Base-by-base conservation (phyloP, 352 stramenopile species). In the Globisporangium nodosum region DNA sequence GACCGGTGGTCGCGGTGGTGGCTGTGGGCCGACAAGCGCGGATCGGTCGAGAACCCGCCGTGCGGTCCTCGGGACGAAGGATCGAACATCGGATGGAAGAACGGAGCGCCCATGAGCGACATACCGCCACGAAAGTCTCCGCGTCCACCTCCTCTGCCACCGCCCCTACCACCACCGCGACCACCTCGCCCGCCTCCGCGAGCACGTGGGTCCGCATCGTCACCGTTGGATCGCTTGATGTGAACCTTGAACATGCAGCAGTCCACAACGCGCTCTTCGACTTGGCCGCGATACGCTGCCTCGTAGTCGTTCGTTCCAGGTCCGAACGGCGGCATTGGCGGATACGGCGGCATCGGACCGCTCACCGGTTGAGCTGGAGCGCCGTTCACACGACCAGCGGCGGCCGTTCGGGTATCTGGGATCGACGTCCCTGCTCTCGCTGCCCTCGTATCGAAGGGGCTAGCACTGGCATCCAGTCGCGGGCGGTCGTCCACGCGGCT, bases 241-340 rank as follows among this genome's bases (percentile, higher is more conserved):
- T 65, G 53, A 39, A 83, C 54, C 37, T 78, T 78, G 21, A 77
- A 66, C 43, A 74, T 53, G 53, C 73, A 78, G 49, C 74, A 66
- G 16, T 76, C 51, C 15, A 83, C 24, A 35, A 75, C 66, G 9
- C 64, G 66, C 9, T 70, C 61, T 62, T 68, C 48, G 5, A 60
- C 31, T 15, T 65, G 59, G 3, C 55, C 56, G 21, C 67, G 70
- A 37, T 70, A 79, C 3, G 64, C 49, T 1, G 49, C 45, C 13
- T 68, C 62, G 9, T 49, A 8, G 40, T 52, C 31, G 30, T 51
- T 52, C 9, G n/a, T 47, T 20, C 16, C 39, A 3, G 57, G 20
- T 13, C 48, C 33, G 24, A 64, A 55, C 45, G 51, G 42, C 20
- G 60, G 30, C 13, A 54, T 39, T 5, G 60, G 55, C 46, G 58